Base-by-base conservation (phyloP, 2,329 filamentous ascomycete genomes). In the Cladophialophora carrionii region DNA sequence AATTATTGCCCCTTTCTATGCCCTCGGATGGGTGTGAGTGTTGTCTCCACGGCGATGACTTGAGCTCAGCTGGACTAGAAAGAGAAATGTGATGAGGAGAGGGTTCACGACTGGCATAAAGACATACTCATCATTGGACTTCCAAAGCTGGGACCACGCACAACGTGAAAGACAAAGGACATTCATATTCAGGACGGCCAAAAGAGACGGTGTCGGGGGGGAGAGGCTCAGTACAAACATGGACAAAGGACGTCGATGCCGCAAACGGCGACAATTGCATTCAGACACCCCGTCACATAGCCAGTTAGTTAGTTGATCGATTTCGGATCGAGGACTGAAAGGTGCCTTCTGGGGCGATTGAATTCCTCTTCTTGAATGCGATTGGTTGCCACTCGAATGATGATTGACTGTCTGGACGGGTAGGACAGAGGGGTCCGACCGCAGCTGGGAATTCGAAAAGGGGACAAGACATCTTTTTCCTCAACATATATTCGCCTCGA, bases 181-280 rank as follows among this genome's bases (percentile, higher is more conserved):
- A 54, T 54, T 24, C n/a, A 9, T 12, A 54, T 54, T 24, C n/a
- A 9, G 29, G n/a, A 54, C 24, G 29, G 17, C 24, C 29, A 54
- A 54, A 10, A 32, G 29, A 20, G 12, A 9, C 24, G 34, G 34
- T n/a, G 29, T 22, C 7, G n/a, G 20, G 37, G n/a, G 9, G 24
- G 17, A 24, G 26, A 24, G 5, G 10, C 24, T 14, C n/a, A 43
- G 32, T 31, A 37, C n/a, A 43, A 6, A 6, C 20, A 7, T 26
- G 20, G 48, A 57, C 54, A 57, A 57, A 57, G 54, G n/a, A 46
- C 20, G 12, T 14, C 17, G 32, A 4, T 32, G 41, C 57, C 43
- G 57, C 31, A 59, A 51, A 51, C 46, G 24, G 57, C 3, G 24
- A 41, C 9, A 20, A 14, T 32, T 29, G 12, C 8, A 22, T 9